Conservation (phyloP, 177 flowering plant species). For the Vitis hybrid region DNA sequence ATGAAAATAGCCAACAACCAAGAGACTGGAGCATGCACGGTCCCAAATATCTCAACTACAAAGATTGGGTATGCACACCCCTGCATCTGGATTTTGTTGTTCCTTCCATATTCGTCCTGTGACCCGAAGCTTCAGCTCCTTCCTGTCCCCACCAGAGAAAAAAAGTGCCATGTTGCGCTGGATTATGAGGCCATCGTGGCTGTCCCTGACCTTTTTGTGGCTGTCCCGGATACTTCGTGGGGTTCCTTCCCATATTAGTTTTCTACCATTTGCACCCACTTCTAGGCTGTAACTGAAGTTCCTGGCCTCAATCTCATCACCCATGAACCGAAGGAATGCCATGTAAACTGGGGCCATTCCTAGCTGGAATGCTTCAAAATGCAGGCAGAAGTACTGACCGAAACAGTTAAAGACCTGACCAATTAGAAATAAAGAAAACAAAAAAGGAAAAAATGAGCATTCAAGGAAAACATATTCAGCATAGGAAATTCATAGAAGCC, state of each 20-base stretch:
- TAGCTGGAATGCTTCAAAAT: slow-evolving; percentile 56
- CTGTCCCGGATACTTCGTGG: slow-evolving; percentile 58
- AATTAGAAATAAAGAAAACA: background rate
- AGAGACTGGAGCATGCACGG: background rate
- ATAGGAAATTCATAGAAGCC: too few relatives aligned
- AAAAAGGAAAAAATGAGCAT: background rate
- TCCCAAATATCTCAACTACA: slow-evolving; percentile 25
- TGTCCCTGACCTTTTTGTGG: slow-evolving; percentile 52
- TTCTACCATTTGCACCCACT: slow-evolving; percentile 49
- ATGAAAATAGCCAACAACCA: background rate
- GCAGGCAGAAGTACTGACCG: slow-evolving; percentile 51
- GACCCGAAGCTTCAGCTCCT: slow-evolving; percentile 48
- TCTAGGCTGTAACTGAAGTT: slow-evolving; percentile 45
- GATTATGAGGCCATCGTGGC: slow-evolving; percentile 53
- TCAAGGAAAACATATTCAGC: background rate
- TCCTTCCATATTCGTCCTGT: slow-evolving; percentile 58
- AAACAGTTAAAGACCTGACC: slow-evolving; percentile 47
- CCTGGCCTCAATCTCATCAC: slow-evolving; percentile 48
- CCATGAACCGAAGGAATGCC: slow-evolving; percentile 61
- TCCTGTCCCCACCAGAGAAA: slow-evolving; percentile 54
- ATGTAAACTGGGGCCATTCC: slow-evolving; percentile 61
- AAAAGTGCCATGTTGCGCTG: slow-evolving; percentile 54
- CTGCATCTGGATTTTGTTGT: slow-evolving; percentile 37
- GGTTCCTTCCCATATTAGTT: slow-evolving; percentile 48
- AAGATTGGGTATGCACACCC: slow-evolving; percentile 39